Evolutionary conservation across 139 green algal species (phyloP).

Genomic region (Pedinophyceae sp.): DNA sequence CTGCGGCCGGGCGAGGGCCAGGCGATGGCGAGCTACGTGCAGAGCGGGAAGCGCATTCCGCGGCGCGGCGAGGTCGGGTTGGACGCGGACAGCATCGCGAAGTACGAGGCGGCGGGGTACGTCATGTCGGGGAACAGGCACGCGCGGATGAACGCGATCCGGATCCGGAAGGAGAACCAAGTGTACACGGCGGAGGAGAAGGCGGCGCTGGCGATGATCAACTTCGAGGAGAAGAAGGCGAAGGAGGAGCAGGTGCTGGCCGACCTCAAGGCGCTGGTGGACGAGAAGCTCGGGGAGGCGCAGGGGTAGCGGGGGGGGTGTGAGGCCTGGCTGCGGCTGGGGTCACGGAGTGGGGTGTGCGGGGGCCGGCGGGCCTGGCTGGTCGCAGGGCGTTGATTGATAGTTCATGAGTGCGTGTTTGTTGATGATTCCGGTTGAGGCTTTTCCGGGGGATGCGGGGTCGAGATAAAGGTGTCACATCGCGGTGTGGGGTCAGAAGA

Average conservation of each 20-base stretch:
- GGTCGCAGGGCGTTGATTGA: too few species aligned
- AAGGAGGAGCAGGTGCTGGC: conserved; percentile 82
- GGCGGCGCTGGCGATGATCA: conserved; percentile 91
- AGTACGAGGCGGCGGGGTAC: conserved; percentile 70
- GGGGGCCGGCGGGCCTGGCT: too few species aligned
- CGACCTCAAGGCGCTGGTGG: conserved; percentile 68
- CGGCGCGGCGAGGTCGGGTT: conserved; percentile 88
- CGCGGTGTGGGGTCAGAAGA: too few species aligned
- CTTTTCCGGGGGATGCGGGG: too few species aligned
- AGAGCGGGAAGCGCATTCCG: conserved; percentile 85
- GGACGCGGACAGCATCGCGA: conserved; percentile 62
- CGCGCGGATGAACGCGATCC: conserved; percentile 92
- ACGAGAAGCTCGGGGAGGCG: conserved; percentile 30
- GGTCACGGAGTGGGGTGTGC: too few species aligned
- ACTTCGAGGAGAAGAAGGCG: conserved; percentile 90
- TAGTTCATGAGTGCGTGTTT: too few species aligned
- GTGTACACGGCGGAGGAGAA: conserved; percentile 97
- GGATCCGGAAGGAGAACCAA: conserved; percentile 87
- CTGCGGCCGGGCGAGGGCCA: conserved; percentile 34
- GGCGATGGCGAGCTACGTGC: conserved; percentile 83
- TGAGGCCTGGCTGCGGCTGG: conserved; percentile 7
- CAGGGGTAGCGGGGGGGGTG: conserved; percentile 7
- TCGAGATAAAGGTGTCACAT: too few species aligned
- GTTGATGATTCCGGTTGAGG: too few species aligned
- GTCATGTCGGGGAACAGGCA: conserved; percentile 89